phyloP scores from a whole-genome alignment of 306 rosid species.

The Cucurbita moschata region DNA sequence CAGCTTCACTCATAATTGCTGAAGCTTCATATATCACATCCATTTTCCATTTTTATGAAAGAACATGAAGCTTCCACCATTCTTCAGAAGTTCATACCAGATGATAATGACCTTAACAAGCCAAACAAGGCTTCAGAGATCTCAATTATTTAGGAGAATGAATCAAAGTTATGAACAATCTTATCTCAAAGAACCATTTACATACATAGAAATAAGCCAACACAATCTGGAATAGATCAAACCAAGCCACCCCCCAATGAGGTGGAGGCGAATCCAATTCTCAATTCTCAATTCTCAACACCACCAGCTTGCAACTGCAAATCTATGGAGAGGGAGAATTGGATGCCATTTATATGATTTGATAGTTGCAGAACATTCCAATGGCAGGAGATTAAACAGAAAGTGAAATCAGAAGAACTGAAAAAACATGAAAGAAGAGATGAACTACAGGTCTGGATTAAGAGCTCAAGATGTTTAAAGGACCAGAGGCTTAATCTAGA shows the following conservation, averaged over 20 bases:
- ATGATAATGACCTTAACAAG: background rate
- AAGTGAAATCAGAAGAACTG: background rate
- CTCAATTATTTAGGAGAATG: background rate
- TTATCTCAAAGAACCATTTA: background rate
- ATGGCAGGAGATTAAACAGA: background rate
- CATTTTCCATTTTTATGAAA: background rate
- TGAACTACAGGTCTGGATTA: background rate
- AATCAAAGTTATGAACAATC: background rate
- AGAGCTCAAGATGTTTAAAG: background rate
- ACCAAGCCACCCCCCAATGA: background rate
- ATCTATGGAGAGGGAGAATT: background rate
- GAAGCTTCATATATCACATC: background rate
- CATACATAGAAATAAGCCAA: background rate
- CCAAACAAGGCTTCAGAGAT: background rate
- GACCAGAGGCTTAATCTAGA: background rate
- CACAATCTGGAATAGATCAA: background rate
- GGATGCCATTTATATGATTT: background rate
- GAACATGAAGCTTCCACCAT: background rate
- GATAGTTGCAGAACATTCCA: background rate
- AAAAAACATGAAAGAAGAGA: background rate
- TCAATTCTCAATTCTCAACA: background rate
- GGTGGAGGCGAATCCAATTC: background rate
- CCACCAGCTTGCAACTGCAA: background rate
- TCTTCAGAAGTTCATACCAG: background rate
- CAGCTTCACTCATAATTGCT: background rate